Conservation (phyloP, 257 asterid genomes). For the Fraxinus excelsior region DNA sequence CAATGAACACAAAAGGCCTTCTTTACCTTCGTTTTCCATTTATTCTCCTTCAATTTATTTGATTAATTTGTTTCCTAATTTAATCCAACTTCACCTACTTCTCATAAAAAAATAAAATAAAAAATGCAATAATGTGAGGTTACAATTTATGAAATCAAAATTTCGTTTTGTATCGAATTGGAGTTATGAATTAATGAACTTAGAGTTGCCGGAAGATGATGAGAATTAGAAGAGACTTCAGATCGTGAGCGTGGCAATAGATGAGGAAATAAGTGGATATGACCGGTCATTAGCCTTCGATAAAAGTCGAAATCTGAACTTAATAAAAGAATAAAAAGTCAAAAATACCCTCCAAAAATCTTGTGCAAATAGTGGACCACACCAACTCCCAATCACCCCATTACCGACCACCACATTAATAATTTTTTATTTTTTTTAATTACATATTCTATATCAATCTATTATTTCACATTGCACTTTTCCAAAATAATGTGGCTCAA, state of each 20-base stretch:
- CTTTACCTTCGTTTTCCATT: constrained; percentile 47
- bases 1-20: constrained; percentile 51
- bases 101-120: constrained; percentile 22
- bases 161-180: background rate
- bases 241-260: background rate
- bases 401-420: too few species aligned
- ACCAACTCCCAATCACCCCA: too few species aligned
- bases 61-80: background rate
- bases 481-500: too few species aligned
- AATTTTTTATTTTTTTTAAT: too few species aligned
- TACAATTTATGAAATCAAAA: background rate
- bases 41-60: background rate
- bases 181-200: background rate
- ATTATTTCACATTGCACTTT: too few species aligned
- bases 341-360: too few species aligned
- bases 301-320: too few species aligned
- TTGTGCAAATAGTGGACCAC: too few species aligned
- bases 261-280: too few species aligned
- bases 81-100: background rate
- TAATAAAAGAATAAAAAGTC: too few species aligned
- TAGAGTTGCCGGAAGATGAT: background rate
- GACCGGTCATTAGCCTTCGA: too few species aligned
- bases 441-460: too few species aligned
- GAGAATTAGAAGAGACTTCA: background rate
- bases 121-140: background rate